These are phyloP conservation scores for Starmerella stellata DNA, from an alignment of 805 yeast species.

Conservation along the genomic window DNA sequence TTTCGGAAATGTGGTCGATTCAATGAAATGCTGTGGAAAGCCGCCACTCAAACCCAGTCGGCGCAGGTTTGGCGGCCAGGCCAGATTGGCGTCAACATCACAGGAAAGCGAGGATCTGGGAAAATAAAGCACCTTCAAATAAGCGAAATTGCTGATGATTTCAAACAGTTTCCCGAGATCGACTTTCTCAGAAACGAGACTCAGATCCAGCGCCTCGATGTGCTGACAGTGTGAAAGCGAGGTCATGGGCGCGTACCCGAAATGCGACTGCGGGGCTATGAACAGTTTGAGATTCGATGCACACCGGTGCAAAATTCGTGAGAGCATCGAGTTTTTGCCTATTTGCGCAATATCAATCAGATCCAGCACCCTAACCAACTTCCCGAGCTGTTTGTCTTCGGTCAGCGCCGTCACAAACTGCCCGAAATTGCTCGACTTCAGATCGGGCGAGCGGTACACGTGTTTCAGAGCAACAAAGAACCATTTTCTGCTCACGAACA, in stretches of 20 bases:
- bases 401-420: slow-evolving; percentile 55
- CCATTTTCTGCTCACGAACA: slow-evolving; percentile 45
- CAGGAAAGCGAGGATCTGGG: slow-evolving; percentile 77
- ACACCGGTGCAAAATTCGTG: slow-evolving; percentile 65
- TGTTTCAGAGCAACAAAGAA: slow-evolving; percentile 43
- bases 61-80: slow-evolving; percentile 69
- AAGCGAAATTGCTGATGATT: slow-evolving; percentile 44
- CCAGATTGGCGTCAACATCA: slow-evolving; percentile 26
- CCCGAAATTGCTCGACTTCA: slow-evolving; percentile 50
- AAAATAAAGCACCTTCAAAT: slow-evolving; percentile 59
- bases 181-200: slow-evolving; percentile 79
- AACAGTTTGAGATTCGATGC: slow-evolving; percentile 45
- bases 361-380: slow-evolving; percentile 47
- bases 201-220: slow-evolving; percentile 50
- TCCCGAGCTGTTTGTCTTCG: slow-evolving; percentile 30
- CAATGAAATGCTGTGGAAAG: slow-evolving; percentile 60
- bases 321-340: slow-evolving; percentile 80
- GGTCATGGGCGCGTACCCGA: slow-evolving; percentile 79
- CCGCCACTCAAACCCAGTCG: slow-evolving; percentile 76
- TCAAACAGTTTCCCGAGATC: slow-evolving; percentile 62
- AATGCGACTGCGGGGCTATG: slow-evolving; percentile 86
- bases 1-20: slow-evolving; percentile 49
- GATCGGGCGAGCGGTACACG: slow-evolving; percentile 44
- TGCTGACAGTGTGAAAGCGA: slow-evolving; percentile 54
- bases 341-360: slow-evolving; percentile 66